Evolutionary conservation across 305 asterid species (phyloP).

Genomic region (Nicotiana rustica): DNA sequence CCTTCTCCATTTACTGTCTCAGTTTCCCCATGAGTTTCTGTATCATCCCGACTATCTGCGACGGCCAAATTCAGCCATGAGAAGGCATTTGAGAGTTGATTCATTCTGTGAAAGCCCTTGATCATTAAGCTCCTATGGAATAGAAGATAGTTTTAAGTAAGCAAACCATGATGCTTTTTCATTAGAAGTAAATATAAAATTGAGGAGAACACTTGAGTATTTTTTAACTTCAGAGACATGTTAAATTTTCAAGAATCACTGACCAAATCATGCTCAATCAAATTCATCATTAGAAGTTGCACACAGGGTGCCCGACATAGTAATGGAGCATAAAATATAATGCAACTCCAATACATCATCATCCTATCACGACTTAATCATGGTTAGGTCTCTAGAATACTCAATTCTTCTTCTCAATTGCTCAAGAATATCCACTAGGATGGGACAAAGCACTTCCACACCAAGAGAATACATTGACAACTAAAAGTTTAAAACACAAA

Average conservation of each 20-base stretch:
- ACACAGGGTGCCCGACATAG: conserved; percentile 19
- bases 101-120: conserved; percentile 49
- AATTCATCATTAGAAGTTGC: conserved; percentile 4
- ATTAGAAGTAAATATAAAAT: neutral
- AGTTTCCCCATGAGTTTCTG: conserved; percentile 33
- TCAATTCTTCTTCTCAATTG: neutral
- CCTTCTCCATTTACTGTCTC: conserved; percentile 38
- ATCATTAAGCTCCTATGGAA: conserved; percentile 40
- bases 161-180: neutral
- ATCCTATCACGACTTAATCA: neutral
- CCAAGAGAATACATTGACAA: neutral
- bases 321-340: conserved; percentile 7
- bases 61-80: conserved; percentile 67
- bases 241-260: conserved; percentile 21
- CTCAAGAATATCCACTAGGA: neutral
- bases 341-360: conserved; percentile 1
- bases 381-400: neutral
- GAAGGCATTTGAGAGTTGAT: conserved; percentile 65
- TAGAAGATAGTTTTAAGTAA: neutral
- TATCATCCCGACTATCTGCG: conserved; percentile 48
- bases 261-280: conserved; percentile 37
- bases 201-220: neutral
- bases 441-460: neutral
- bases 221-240: neutral
- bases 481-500: neutral